phyloP scores from a whole-genome alignment of 495 filamentous ascomycete species.

The Usnea hakonensis region DNA sequence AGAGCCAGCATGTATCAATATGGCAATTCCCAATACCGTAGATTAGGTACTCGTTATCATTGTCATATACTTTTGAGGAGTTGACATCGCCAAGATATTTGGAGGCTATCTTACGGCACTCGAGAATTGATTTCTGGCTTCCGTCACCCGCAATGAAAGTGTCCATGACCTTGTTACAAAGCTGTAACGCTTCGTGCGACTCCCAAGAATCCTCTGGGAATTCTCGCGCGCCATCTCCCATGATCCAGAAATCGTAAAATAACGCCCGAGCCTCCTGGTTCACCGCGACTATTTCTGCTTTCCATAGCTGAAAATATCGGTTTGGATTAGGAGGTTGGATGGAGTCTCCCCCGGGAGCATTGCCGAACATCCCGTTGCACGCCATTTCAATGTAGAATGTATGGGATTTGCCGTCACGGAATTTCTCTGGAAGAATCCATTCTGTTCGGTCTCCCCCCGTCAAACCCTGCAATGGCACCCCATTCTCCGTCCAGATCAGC shows the following conservation, averaged over 20 bases:
- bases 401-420: constrained; percentile 76
- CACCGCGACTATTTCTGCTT: constrained; percentile 81
- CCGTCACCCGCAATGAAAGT: constrained; percentile 72
- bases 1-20: constrained; percentile 96
- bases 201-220: constrained; percentile 78
- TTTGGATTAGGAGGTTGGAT: constrained; percentile 86
- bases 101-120: constrained; percentile 72
- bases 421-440: constrained; percentile 79
- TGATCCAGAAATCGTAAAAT: constrained; percentile 90
- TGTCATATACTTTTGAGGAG: constrained; percentile 76
- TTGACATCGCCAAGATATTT: constrained; percentile 77
- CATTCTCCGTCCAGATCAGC: constrained; percentile 80
- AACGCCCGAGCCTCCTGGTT: constrained; percentile 78
- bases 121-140: constrained; percentile 64
- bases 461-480: constrained; percentile 81
- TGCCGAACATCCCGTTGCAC: constrained; percentile 98
- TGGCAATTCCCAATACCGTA: constrained; percentile 92
- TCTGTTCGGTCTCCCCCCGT: constrained; percentile 88
- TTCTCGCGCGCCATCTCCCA: constrained; percentile 77
- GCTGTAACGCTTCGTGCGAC: constrained; percentile 72
- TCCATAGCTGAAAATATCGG: constrained; percentile 64
- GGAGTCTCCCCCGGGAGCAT: constrained; percentile 71
- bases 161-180: constrained; percentile 82
- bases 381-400: constrained; percentile 95
- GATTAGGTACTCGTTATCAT: constrained; percentile 62